Base-by-base conservation (phyloP, 805 yeast genomes). In the Suhomyces sp. region DNA sequence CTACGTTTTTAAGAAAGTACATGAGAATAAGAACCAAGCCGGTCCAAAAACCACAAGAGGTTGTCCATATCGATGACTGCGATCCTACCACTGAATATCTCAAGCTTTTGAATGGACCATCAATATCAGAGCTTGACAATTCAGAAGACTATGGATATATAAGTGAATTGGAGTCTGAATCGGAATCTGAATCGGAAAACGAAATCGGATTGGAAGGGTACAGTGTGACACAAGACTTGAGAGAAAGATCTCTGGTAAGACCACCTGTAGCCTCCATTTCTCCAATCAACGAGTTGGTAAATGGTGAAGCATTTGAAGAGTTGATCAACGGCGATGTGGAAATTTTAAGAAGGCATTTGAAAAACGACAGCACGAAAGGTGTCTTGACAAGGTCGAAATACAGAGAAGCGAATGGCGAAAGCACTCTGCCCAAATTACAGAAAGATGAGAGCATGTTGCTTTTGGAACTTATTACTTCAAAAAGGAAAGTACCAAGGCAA, bases 41-140 rank as follows among this genome's bases (percentile, higher is more conserved):
- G 19, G 12, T 25, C 21, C n/a, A 4, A 35, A 6, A 20, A 33
- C 24, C 1, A 21, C 24, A 25, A 7, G 39, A 43, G 10, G 20
- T 25, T 9, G 49, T 58, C 12, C 49, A 55, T 33, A 54, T 62
- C 29, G 63, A 64, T 43, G 55, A 50, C 2, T 50, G 50, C 6
- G 39, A 56, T 29, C n/a, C 67, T 1, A 46, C 47, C 8, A 53
- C 56, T 0, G 58, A 65, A 21, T 68, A 68, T 50, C 54, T 59
- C 27, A 50, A 55, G 4, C 53, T 74, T 6, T 55, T 77, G 33
- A 50, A 50, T 35, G 48, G 64, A 53, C n/a, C 63, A 60, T 6
- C 59, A 55, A 39, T 72, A 3, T 67, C 77, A 15, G 81, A 76
- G 22, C 56, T 64, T 19, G 81, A 77, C 51, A 65, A 61, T 40